Conservation (phyloP, 371 early-diverging fungal genomes). For the Synchytrium microbalum region DNA sequence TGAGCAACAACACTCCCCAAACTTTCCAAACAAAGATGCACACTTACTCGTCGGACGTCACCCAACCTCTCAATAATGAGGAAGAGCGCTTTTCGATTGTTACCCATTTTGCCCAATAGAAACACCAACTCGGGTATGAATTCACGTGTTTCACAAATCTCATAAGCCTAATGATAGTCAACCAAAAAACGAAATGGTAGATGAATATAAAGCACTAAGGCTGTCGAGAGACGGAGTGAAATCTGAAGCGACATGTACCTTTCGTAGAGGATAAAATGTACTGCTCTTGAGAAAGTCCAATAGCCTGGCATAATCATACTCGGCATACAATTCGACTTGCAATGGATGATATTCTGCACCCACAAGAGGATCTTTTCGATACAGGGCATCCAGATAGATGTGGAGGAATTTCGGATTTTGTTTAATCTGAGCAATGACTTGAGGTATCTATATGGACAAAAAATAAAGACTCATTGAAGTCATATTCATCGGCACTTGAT, state of each 20-base stretch:
- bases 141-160: constrained; percentile 71
- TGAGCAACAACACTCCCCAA: constrained; percentile 1
- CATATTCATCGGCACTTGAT: neutral
- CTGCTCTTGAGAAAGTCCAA: constrained; percentile 75
- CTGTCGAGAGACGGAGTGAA: too few species aligned
- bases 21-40: neutral
- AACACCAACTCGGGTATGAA: constrained; percentile 93
- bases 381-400: constrained; percentile 83
- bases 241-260: too few species aligned
- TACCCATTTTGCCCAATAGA: constrained; percentile 92
- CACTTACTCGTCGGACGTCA: constrained; percentile 73
- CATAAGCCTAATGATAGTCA: constrained; percentile 64
- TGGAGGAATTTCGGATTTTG: constrained; percentile 50
- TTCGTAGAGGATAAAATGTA: constrained; percentile 67
- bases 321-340: constrained; percentile 86
- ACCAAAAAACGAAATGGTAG: neutral
- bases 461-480: constrained; percentile 3
- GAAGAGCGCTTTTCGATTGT: constrained; percentile 82
- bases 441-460: constrained; percentile 4
- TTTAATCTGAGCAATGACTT: constrained; percentile 13
- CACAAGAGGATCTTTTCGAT: constrained; percentile 63
- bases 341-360: constrained; percentile 71
- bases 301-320: constrained; percentile 67
- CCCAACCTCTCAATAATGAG: constrained; percentile 81
- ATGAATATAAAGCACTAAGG: neutral